These are phyloP conservation scores for Breviolum minutum DNA, from an alignment of 73 alveolate genomes.

Conservation along the genomic window DNA sequence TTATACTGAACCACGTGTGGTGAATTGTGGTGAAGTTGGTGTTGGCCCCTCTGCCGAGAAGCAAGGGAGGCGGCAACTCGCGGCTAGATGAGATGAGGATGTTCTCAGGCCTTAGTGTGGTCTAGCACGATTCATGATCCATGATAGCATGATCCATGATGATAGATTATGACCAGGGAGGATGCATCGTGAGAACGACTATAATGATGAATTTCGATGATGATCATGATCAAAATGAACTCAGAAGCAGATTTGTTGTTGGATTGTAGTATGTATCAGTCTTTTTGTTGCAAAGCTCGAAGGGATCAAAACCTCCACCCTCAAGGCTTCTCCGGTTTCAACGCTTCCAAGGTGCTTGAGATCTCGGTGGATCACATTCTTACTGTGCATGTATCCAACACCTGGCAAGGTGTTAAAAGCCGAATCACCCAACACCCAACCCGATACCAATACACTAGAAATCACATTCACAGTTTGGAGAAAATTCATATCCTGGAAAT, in stretches of 20 bases:
- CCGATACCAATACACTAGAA: background rate
- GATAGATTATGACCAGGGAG: no score
- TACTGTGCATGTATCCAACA: constrained; percentile 91
- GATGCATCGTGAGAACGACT: no score
- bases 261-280: no score
- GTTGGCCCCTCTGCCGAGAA: background rate
- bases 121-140: background rate
- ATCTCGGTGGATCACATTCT: constrained; percentile 90
- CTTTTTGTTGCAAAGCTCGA: no score
- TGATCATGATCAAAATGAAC: no score
- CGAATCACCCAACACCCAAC: background rate
- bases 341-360: constrained; percentile 30
- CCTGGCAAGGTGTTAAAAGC: background rate
- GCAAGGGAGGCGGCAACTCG: constrained; percentile 85
- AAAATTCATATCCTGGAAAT: background rate
- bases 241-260: no score
- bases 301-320: background rate
- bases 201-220: no score
- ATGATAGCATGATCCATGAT: background rate
- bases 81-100: constrained; percentile 64
- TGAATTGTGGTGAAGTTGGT: no score
- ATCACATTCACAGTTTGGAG: no score
- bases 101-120: constrained; percentile 64
- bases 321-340: background rate
- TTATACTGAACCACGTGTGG: no score